Conservation (phyloP, 768 basidiomycete species). For the Symmetrospora coprosmae region DNA sequence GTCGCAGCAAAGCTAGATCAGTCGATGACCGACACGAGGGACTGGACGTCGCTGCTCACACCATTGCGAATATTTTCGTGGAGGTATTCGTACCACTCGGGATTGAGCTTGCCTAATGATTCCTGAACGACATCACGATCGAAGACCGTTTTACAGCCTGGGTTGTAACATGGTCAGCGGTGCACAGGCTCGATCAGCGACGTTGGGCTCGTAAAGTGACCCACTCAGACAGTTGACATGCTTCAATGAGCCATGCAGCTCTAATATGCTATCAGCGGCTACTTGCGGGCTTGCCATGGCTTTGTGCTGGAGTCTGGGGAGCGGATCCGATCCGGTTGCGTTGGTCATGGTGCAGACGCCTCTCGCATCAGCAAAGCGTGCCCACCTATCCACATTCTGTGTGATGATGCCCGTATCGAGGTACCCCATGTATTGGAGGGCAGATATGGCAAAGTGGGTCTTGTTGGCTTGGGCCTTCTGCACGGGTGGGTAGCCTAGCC, state of each 20-base stretch:
- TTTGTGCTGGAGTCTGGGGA: conserved; percentile 22
- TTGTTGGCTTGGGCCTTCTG: conserved; percentile 22
- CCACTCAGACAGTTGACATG: conserved; percentile 21
- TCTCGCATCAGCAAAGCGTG: no score
- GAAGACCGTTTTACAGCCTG: conserved; percentile 2
- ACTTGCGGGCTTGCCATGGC: neutral
- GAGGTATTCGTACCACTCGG: conserved; percentile 22
- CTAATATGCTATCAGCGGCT: neutral
- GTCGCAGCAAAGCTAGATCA: no score
- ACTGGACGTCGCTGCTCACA: no score
- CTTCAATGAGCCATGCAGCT: conserved; percentile 25
- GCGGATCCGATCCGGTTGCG: neutral
- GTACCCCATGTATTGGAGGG: conserved; percentile 17
- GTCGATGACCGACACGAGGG: no score
- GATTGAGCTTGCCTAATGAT: conserved; percentile 9
- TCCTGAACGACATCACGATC: conserved; percentile 22
- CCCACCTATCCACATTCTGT: conserved; percentile 23
- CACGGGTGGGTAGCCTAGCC: conserved; percentile 21
- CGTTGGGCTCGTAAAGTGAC: neutral
- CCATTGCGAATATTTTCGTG: conserved; percentile 17
- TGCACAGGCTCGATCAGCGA: neutral
- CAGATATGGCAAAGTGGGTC: conserved; percentile 22
- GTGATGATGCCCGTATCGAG: conserved; percentile 12
- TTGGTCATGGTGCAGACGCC: neutral
- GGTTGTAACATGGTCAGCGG: neutral